These are phyloP conservation scores for Triangularia setosa DNA, from an alignment of 2,329 filamentous ascomycete genomes.

Conservation along the genomic window DNA sequence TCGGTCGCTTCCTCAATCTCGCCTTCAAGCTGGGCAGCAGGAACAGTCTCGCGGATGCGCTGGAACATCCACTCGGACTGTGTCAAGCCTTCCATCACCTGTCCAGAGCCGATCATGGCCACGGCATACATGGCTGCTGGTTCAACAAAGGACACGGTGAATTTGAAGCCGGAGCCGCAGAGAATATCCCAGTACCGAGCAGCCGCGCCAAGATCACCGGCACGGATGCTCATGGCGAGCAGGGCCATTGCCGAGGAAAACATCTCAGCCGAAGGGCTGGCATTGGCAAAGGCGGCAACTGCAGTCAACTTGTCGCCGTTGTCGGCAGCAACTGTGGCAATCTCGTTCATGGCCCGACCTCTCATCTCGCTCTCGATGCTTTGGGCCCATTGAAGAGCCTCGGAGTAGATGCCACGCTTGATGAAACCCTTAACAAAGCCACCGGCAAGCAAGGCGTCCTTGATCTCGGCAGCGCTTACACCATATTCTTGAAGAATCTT, in stretches of 20 bases:
- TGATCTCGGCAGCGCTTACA: slow-evolving; percentile 58
- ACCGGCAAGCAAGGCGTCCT: slow-evolving; percentile 65
- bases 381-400: slow-evolving; percentile 72
- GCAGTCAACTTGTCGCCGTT: slow-evolving; percentile 67
- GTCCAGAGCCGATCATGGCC: slow-evolving; percentile 79
- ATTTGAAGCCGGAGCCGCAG: slow-evolving; percentile 56
- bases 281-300: slow-evolving; percentile 58
- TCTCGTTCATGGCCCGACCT: slow-evolving; percentile 62
- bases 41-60: slow-evolving; percentile 64
- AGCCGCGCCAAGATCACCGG: slow-evolving; percentile 73
- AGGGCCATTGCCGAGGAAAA: slow-evolving; percentile 70
- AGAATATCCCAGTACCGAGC: slow-evolving; percentile 78
- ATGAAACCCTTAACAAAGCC: slow-evolving; percentile 79
- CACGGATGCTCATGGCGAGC: slow-evolving; percentile 79
- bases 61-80: slow-evolving; percentile 84
- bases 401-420: slow-evolving; percentile 62
- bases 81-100: slow-evolving; percentile 73
- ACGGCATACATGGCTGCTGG: slow-evolving; percentile 87
- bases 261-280: slow-evolving; percentile 50
- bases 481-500: slow-evolving; percentile 66
- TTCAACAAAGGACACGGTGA: slow-evolving; percentile 69
- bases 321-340: slow-evolving; percentile 78
- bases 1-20: slow-evolving; percentile 86
- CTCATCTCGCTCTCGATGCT: slow-evolving; percentile 57
- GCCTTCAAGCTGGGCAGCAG: slow-evolving; percentile 54